A percentile compares a stretch with the other conserved stretches of the same genome.
Evolutionary conservation across 257 asterid genomes (phyloP).

Genomic region (Plectranthus barbatus): DNA sequence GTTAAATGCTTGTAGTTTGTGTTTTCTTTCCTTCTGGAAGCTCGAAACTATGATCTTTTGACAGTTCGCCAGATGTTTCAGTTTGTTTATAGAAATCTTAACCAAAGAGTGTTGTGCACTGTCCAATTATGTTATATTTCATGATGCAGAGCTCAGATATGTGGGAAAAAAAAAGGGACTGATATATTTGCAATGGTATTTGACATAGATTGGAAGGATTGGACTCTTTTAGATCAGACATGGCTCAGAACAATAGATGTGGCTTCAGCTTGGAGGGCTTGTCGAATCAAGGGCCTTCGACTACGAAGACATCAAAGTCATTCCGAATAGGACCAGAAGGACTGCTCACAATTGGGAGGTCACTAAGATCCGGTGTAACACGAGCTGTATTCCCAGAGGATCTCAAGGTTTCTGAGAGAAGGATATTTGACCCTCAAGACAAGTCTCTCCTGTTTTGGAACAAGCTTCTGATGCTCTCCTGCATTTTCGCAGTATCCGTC

Average conservation of each 20-base stretch:
- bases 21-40: no score
- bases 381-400: conserved; percentile 93
- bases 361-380: conserved; percentile 69
- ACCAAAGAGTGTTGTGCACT: no score
- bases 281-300: conserved; percentile 27
- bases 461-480: conserved; percentile 65
- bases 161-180: no score
- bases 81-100: neutral
- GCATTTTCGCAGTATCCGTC: conserved; percentile 73
- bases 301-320: conserved; percentile 44
- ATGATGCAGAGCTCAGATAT: no score
- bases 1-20: neutral
- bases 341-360: conserved; percentile 66
- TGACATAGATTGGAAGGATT: conserved; percentile 7
- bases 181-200: no score
- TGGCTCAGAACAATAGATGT: conserved; percentile 51
- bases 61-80: neutral
- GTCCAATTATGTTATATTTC: no score
- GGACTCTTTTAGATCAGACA: conserved; percentile 63
- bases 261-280: conserved; percentile 67
- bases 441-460: conserved; percentile 83
- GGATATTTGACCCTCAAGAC: conserved; percentile 94
- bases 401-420: conserved; percentile 57
- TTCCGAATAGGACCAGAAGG: conserved; percentile 74
- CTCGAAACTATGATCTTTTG: neutral